Conservation (phyloP, 305 asterid genomes). For the Fraxinus platypoda region DNA sequence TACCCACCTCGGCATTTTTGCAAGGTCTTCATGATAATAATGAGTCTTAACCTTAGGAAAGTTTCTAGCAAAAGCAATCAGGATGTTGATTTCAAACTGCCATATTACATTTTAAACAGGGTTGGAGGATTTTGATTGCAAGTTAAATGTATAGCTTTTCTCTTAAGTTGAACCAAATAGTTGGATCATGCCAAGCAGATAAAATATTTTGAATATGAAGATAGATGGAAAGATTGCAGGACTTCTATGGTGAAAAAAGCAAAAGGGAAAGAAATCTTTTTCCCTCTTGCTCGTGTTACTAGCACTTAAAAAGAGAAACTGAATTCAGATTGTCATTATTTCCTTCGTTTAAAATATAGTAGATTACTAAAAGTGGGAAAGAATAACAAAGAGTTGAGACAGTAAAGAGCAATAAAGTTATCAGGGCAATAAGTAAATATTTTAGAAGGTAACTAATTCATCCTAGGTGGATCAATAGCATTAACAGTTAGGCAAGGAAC, state of each 20-base stretch:
- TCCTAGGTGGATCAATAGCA: background rate
- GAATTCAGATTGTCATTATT: background rate
- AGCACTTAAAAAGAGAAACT: background rate
- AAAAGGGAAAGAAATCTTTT: background rate
- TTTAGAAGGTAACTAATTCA: background rate
- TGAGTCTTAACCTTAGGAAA: constrained; percentile 7
- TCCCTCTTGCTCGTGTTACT: background rate
- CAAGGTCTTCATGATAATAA: constrained; percentile 4
- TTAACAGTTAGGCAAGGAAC: background rate
- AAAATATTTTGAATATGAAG: background rate
- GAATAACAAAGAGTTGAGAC: background rate
- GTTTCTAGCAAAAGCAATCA: constrained; percentile 9
- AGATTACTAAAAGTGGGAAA: background rate
- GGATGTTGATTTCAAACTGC: background rate
- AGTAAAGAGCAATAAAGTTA: background rate
- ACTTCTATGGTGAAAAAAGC: background rate
- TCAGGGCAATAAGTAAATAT: background rate
- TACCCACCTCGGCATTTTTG: background rate
- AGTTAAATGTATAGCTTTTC: constrained; percentile 4
- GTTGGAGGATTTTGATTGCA: background rate
- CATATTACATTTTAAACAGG: background rate
- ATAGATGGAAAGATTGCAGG: background rate
- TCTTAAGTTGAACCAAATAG: constrained; percentile 11
- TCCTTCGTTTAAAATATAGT: background rate
- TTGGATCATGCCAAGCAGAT: background rate